Evolutionary conservation across 2,329 filamentous ascomycete species (phyloP).

Genomic region (Cladophialophora bantiana): DNA sequence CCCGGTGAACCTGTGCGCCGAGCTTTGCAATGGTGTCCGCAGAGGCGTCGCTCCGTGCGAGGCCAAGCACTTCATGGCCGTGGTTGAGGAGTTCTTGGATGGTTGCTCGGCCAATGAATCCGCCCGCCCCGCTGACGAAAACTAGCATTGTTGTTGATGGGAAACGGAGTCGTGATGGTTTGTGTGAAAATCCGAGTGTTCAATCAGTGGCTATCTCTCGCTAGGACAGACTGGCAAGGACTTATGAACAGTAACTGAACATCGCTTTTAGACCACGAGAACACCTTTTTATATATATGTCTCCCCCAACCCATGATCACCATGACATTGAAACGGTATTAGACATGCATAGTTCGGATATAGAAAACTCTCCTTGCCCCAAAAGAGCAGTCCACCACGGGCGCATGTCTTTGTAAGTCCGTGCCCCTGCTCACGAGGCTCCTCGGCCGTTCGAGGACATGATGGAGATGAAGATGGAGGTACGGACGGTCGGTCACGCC

Average conservation of each 20-base stretch:
- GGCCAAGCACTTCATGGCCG: conserved; percentile 53
- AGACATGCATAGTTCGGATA: background rate
- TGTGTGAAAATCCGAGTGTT: background rate
- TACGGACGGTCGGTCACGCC: background rate
- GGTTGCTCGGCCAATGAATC: conserved; percentile 53
- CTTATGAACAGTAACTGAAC: background rate
- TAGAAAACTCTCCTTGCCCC: background rate
- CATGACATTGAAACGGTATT: background rate
- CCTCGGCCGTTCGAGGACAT: background rate
- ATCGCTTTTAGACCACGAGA: background rate
- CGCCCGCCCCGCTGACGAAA: conserved; percentile 55
- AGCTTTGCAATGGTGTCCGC: conserved; percentile 43
- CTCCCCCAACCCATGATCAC: no score
- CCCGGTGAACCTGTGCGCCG: conserved; percentile 47
- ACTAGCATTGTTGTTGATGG: conserved; percentile 42
- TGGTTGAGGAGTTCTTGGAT: conserved; percentile 48
- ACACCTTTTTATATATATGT: no score
- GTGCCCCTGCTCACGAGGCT: background rate
- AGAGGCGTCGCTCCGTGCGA: conserved; percentile 48
- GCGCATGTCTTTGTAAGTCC: background rate
- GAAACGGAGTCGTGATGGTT: background rate
- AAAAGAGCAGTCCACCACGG: background rate
- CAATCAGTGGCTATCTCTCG: no score
- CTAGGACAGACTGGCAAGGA: background rate
- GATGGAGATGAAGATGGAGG: background rate